A percentile compares a stretch with the other conserved stretches of the same genome.
These are phyloP conservation scores for Colletotrichum sp. DNA, from an alignment of 2,329 filamentous ascomycete species.

Conservation along the genomic window DNA sequence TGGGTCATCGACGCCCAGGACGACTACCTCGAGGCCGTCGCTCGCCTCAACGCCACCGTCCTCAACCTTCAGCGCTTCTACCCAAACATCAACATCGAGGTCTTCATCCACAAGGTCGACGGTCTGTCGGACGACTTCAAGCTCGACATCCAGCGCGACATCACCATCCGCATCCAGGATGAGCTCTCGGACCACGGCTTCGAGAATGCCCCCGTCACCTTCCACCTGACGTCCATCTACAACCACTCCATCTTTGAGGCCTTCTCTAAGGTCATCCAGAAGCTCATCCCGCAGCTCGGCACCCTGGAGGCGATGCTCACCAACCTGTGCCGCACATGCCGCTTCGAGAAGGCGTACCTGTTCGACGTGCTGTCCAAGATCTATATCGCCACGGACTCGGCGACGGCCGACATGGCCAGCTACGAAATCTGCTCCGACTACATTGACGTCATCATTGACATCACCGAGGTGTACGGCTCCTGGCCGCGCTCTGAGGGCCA, in stretches of 20 bases:
- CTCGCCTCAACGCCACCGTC: slow-evolving; percentile 85
- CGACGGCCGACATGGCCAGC: slow-evolving; percentile 90
- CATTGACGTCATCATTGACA: slow-evolving; percentile 97
- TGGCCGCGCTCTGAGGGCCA: slow-evolving; percentile 66
- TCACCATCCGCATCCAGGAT: slow-evolving; percentile 94
- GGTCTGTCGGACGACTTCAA: slow-evolving; percentile 97
- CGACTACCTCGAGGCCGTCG: slow-evolving; percentile 92
- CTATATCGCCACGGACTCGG: slow-evolving; percentile 95
- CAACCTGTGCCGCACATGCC: slow-evolving; percentile 89
- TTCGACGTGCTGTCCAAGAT: slow-evolving; percentile 99
- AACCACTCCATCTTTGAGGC: slow-evolving; percentile 98
- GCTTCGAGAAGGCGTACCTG: slow-evolving; percentile 96
- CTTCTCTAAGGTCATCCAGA: slow-evolving; percentile 98
- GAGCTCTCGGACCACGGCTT: slow-evolving; percentile 92
- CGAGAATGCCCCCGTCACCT: slow-evolving; percentile 91
- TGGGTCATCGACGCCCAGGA: slow-evolving; percentile 99
- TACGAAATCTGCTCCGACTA: slow-evolving; percentile 99
- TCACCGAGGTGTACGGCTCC: slow-evolving; percentile 90
- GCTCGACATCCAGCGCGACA: slow-evolving; percentile 93
- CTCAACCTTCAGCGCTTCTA: slow-evolving; percentile 87
- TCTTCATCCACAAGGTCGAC: slow-evolving; percentile 99
- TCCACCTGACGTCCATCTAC: slow-evolving; percentile 97
- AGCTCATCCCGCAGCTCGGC: slow-evolving; percentile 90
- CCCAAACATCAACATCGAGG: slow-evolving; percentile 94
- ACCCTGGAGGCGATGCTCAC: slow-evolving; percentile 94